Conservation (phyloP, 495 filamentous ascomycete species). For the Chaetomidium leptoderma region DNA sequence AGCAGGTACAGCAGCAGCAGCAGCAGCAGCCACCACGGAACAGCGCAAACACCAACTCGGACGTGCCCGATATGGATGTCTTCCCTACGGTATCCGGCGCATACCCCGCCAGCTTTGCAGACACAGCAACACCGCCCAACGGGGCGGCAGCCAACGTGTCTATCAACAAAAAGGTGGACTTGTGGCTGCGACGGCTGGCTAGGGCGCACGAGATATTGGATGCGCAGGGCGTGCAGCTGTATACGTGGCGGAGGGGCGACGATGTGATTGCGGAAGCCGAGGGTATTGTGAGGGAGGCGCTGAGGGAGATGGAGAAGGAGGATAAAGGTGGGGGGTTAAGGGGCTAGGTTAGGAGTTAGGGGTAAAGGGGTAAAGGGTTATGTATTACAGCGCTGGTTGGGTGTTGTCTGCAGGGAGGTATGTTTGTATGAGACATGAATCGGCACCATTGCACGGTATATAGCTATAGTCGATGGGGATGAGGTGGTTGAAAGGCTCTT, state of each 20-base stretch:
- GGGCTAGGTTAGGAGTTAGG: not conserved
- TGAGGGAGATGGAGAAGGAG: constrained; percentile 31
- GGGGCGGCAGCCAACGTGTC: constrained; percentile 8
- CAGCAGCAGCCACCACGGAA: not conserved
- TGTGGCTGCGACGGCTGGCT: constrained; percentile 78
- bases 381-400: not conserved
- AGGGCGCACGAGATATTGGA: constrained; percentile 67
- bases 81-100: constrained; percentile 14
- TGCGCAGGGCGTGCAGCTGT: constrained; percentile 63
- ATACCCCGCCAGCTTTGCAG: not conserved
- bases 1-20: not conserved
- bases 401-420: no score
- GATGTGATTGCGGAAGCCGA: constrained; percentile 60
- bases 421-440: not conserved
- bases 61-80: constrained; percentile 27
- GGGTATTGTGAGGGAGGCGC: constrained; percentile 44
- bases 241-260: constrained; percentile 79
- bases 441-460: not conserved
- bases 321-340: not conserved
- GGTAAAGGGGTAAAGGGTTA: not conserved
- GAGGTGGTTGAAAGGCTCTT: no score
- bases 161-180: constrained; percentile 71
- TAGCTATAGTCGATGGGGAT: no score
- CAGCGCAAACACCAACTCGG: constrained; percentile 12
- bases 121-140: constrained; percentile 3